Evolutionary conservation across 768 basidiomycete species (phyloP).

Genomic region (Gymnopilus dilepis): DNA sequence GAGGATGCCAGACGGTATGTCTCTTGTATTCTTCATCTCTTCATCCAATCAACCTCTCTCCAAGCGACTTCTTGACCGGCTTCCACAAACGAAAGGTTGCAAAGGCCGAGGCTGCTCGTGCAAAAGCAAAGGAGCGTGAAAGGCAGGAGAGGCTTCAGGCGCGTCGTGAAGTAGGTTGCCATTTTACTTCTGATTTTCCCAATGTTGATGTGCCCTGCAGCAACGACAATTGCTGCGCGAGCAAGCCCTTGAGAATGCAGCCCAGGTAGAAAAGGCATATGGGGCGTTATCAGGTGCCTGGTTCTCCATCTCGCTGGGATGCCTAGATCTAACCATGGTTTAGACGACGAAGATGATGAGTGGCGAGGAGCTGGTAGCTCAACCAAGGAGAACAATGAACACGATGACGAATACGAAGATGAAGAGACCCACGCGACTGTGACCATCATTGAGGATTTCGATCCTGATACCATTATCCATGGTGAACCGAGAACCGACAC

Average conservation of each 20-base stretch:
- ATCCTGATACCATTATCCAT: conserved; percentile 66
- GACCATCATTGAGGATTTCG: conserved; percentile 91
- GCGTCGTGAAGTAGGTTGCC: conserved; percentile 71
- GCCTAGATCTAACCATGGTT: conserved; percentile 25
- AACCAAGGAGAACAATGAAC: conserved; percentile 40
- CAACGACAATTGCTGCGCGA: conserved; percentile 79
- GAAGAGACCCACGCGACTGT: conserved; percentile 89
- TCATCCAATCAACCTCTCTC: conserved; percentile 21
- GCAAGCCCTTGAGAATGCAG: conserved; percentile 78
- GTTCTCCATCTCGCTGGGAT: conserved; percentile 5
- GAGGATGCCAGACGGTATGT: conserved; percentile 79
- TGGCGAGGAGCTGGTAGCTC: conserved; percentile 49
- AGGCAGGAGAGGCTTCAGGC: conserved; percentile 75
- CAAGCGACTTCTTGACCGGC: conserved; percentile 89
- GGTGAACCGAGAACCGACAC: conserved; percentile 38
- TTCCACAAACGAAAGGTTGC: conserved; percentile 92
- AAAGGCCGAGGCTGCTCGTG: conserved; percentile 76
- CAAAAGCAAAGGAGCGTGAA: conserved; percentile 76
- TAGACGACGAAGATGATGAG: conserved; percentile 51
- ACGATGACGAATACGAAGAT: conserved; percentile 78
- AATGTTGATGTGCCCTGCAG: conserved; percentile 44
- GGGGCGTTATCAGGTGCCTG: conserved; percentile 52
- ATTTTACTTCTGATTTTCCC: conserved; percentile 1
- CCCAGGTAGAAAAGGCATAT: conserved; percentile 76
- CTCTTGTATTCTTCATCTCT: conserved; percentile 6